A percentile compares a stretch with the other conserved stretches of the same genome.
Conservation (phyloP, 805 yeast genomes). For the Suhomyces sp. region DNA sequence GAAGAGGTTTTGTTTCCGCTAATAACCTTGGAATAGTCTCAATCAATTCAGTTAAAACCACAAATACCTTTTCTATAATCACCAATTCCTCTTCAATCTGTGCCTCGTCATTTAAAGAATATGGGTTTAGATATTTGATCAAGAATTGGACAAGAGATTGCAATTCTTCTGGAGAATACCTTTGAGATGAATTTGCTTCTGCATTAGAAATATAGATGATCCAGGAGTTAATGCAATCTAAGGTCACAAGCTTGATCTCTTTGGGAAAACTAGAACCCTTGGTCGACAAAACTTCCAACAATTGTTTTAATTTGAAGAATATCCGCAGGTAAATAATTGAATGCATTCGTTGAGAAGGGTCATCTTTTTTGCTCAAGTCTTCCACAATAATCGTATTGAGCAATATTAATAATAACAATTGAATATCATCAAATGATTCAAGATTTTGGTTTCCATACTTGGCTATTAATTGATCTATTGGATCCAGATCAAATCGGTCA, state of each 20-base stretch:
- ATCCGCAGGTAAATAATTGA: constrained; percentile 33
- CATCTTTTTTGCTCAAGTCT: constrained; percentile 43
- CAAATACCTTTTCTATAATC: constrained; percentile 20
- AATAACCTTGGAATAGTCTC: constrained; percentile 48
- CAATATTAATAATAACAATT: constrained; percentile 20
- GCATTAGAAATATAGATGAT: constrained; percentile 36
- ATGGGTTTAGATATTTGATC: constrained; percentile 5
- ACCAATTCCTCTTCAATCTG: constrained; percentile 9
- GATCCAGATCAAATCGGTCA: constrained; percentile 30
- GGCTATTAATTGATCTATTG: constrained; percentile 6
- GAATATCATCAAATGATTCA: constrained; percentile 9
- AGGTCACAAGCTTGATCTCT: constrained; percentile 12
- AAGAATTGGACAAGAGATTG: constrained; percentile 20
- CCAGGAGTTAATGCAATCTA: constrained; percentile 38
- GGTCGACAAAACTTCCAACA: constrained; percentile 12
- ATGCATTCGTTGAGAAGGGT: constrained; percentile 33
- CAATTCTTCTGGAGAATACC: constrained; percentile 27
- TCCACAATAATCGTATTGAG: constrained; percentile 52
- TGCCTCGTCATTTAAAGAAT: background rate
- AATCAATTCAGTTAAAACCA: constrained; percentile 42
- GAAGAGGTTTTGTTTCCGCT: constrained; percentile 24
- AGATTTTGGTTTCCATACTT: constrained; percentile 4
- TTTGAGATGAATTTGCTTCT: constrained; percentile 31
- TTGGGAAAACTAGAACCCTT: constrained; percentile 4
- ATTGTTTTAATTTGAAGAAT: constrained; percentile 23